Base-by-base conservation (phyloP, 208 protist species). In the Strigomonas oncopelti region DNA sequence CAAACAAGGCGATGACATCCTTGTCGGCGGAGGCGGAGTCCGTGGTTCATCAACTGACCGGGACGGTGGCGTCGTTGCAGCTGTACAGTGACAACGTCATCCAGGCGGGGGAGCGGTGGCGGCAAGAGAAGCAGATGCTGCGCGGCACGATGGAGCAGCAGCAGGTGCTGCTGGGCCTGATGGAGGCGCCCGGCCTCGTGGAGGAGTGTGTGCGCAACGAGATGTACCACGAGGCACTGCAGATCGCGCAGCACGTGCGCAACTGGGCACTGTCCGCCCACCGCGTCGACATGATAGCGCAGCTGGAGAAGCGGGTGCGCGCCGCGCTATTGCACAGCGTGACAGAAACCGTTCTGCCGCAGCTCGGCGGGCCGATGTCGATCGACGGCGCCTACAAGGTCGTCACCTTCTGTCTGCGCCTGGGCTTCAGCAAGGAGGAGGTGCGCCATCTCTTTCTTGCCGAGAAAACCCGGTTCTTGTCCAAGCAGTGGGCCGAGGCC, bases 171-270 rank as follows among this genome's bases (percentile, higher is more conserved):
- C 61, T 88, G n/a, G 77, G 77, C 1, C 71, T 95, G 53, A 72
- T 90, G 55, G 90, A 95, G 69, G 80, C 84, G 0, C 90, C 90
- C 0, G 51, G 60, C 11, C 57, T 92, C 9, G 72, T 93, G 52
- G 71, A 79, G 29, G 87, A 92, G 27, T 92, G 86, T 70, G 74
- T 93, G 45, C 66, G 67, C 1, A 77, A 78, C 38, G 83, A 85
- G 24, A 86, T 95, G 85, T 93, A 90, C 70, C 79, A 87, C 65
- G 87, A 95, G 77, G 87, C 87, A 32, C 59, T 90, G 0, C 72
- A 84, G 27, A 75, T 95, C 32, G 61, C 92, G 24, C 77, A 91
- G 72, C 84, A 90, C 58, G 75, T 95, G 24, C 75, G 67, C 18
- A 70, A 74, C 58, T 74, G 78, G 38, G 63, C 76, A 0, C 71